Conservation (phyloP, 805 yeast species). For the Monosporozyma servazzii region DNA sequence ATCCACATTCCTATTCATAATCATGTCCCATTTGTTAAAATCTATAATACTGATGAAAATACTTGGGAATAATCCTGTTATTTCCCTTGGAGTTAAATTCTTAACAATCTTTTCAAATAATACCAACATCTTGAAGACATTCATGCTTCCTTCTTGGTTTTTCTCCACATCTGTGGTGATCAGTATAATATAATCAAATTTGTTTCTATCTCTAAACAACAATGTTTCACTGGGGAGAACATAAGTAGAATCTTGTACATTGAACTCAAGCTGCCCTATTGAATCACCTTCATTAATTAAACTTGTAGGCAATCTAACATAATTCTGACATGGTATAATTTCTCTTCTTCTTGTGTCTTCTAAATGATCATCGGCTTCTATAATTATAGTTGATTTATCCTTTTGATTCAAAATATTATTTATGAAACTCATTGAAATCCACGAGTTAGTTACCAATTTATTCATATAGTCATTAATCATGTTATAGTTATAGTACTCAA, state of each 20-base stretch:
- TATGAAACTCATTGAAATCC: not conserved
- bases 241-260: not conserved
- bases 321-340: not conserved
- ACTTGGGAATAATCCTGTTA: not conserved
- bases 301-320: not conserved
- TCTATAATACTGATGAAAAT: slow-evolving; percentile 1
- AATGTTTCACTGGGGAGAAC: not conserved
- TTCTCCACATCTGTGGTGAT: not conserved
- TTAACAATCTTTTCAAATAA: not conserved
- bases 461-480: not conserved
- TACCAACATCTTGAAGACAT: not conserved
- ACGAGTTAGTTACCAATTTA: slow-evolving; percentile 4
- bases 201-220: slow-evolving; percentile 3
- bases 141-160: not conserved
- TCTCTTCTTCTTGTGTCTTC: not conserved
- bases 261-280: not conserved
- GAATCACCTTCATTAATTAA: not conserved
- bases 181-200: not conserved
- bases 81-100: not conserved
- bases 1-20: not conserved
- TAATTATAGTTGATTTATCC: not conserved
- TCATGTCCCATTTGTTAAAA: not conserved
- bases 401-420: not conserved
- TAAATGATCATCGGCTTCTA: not conserved
- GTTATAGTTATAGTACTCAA: not conserved